phyloP scores from a whole-genome alignment of 2,329 filamentous ascomycete species.

The Colletotrichum sublineola region DNA sequence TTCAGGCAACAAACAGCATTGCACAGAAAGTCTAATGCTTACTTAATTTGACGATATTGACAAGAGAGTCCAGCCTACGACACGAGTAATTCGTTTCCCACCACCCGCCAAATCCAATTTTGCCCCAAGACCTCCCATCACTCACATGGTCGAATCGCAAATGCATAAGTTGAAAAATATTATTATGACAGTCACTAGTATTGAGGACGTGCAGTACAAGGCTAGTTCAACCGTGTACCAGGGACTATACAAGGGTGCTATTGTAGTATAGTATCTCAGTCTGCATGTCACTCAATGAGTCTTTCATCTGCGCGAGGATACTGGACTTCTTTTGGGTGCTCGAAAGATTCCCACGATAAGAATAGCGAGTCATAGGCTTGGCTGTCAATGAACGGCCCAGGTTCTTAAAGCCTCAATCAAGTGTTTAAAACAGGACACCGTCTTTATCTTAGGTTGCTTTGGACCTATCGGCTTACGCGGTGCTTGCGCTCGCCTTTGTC shows the following conservation, averaged over 20 bases:
- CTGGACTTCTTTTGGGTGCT: neutral
- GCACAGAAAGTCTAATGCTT: neutral
- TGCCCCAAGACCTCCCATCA: neutral
- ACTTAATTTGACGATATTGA: neutral
- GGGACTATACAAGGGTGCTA: too few relatives aligned
- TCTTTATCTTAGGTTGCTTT: neutral
- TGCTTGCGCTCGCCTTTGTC: neutral
- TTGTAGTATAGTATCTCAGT: too few relatives aligned
- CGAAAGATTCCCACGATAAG: neutral
- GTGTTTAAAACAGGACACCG: neutral
- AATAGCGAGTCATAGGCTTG: neutral
- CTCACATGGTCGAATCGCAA: neutral
- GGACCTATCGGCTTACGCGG: neutral
- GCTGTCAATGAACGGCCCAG: neutral
- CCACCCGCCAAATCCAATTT: too few relatives aligned
- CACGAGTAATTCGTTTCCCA: neutral
- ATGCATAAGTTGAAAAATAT: neutral
- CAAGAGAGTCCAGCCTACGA: too few relatives aligned
- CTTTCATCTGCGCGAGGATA: neutral
- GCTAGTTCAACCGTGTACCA: neutral
- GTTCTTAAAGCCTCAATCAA: neutral
- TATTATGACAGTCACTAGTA: neutral
- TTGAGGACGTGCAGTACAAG: neutral
- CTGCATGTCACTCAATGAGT: neutral
- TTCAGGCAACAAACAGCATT: slow-evolving; percentile 5